A percentile compares a stretch with the other conserved stretches of the same genome.
phyloP scores from a whole-genome alignment of 1,139 yeast species.

The Trichomonascaceae sp. region DNA sequence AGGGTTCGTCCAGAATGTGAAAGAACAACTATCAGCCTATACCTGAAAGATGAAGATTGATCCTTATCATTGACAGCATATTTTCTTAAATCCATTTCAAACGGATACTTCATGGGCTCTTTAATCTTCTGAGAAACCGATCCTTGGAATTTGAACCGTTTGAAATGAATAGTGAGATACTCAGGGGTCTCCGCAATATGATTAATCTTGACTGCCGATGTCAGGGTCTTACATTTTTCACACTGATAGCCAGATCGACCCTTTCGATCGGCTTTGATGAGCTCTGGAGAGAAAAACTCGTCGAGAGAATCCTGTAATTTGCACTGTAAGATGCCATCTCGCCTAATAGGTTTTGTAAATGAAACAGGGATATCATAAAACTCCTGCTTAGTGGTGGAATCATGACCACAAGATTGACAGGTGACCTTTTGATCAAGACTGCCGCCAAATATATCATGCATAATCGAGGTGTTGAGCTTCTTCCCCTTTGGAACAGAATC shows the following conservation, averaged over 20 bases:
- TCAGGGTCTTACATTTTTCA: constrained; percentile 73
- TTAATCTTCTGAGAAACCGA: constrained; percentile 72
- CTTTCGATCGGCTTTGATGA: constrained; percentile 55
- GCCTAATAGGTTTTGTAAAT: constrained; percentile 37
- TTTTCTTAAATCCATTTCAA: constrained; percentile 63
- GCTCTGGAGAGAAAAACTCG: constrained; percentile 78
- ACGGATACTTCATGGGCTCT: constrained; percentile 76
- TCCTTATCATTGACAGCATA: constrained; percentile 39
- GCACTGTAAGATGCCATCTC: constrained; percentile 39
- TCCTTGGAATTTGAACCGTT: constrained; percentile 75
- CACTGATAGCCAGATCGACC: constrained; percentile 63
- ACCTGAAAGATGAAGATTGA: constrained; percentile 44
- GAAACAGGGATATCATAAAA: constrained; percentile 79
- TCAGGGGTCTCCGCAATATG: constrained; percentile 82
- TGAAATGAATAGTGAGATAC: constrained; percentile 76
- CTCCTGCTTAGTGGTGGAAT: constrained; percentile 88
- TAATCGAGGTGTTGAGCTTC: constrained; percentile 71
- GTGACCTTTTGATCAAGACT: constrained; percentile 75
- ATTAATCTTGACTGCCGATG: constrained; percentile 71
- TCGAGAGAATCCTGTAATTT: constrained; percentile 67
- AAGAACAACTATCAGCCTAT: constrained; percentile 76
- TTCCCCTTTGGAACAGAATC: constrained; percentile 86
- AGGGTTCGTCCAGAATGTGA: constrained; percentile 93
- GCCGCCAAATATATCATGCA: constrained; percentile 94
- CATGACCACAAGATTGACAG: constrained; percentile 71